Percentiles rank a stretch among this genome's conserved stretches.
These are phyloP conservation scores for Camelina laxa DNA, from an alignment of 345 rosid genomes.

Conservation along the genomic window DNA sequence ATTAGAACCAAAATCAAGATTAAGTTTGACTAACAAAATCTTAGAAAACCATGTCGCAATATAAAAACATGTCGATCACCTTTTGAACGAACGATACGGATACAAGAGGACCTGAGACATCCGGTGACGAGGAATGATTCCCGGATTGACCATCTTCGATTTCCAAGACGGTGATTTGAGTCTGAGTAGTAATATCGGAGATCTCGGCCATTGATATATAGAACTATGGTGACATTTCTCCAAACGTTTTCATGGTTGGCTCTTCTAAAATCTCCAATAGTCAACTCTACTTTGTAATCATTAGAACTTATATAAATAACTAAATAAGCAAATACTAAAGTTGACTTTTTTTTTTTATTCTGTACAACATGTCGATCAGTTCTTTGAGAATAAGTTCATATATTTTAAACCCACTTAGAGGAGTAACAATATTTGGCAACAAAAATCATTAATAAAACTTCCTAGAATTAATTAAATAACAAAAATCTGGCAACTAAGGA, in stretches of 20 bases:
- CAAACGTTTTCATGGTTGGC: slow-evolving; percentile 8
- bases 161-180: slow-evolving; percentile 3
- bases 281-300: slow-evolving; percentile 28
- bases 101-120: background rate
- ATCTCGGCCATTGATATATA: slow-evolving; percentile 31
- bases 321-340: background rate
- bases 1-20: background rate
- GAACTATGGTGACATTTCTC: slow-evolving; percentile 20
- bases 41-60: background rate
- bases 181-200: slow-evolving; percentile 19
- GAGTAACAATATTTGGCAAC: too few species aligned
- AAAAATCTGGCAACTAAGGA: too few species aligned
- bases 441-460: too few species aligned
- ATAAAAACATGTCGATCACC: background rate
- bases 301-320: background rate
- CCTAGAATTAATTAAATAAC: too few species aligned
- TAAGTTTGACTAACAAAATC: background rate
- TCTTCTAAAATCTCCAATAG: slow-evolving; percentile 2
- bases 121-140: slow-evolving; percentile 2
- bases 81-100: slow-evolving; percentile 35
- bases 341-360: slow-evolving; percentile 16
- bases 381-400: background rate
- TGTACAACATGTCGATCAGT: slow-evolving; percentile 18
- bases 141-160: slow-evolving; percentile 27
- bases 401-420: too few species aligned